Conservation (phyloP, 495 filamentous ascomycete genomes). For the Podospora comata region DNA sequence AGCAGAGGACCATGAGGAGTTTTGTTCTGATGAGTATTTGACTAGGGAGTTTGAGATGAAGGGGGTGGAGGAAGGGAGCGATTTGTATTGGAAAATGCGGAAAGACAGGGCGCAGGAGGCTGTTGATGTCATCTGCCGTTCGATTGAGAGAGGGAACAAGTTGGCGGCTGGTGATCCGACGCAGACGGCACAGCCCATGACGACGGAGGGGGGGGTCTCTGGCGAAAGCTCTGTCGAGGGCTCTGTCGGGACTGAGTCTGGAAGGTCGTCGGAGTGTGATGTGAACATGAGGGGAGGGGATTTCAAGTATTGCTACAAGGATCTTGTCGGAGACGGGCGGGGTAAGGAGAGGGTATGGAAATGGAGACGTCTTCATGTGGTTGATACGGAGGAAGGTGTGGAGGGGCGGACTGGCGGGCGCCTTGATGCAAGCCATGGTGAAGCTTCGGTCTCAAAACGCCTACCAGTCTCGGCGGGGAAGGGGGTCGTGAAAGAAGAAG, state of each 20-base stretch:
- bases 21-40: not conserved
- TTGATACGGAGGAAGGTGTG: not conserved
- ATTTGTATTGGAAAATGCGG: not conserved
- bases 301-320: not conserved
- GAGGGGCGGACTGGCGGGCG: too few relatives aligned
- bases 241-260: not conserved
- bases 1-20: not conserved
- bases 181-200: too few relatives aligned
- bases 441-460: not conserved
- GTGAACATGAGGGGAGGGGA: not conserved
- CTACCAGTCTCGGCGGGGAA: not conserved
- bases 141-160: too few relatives aligned
- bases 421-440: not conserved
- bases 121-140: not conserved
- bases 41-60: not conserved
- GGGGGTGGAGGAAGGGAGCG: not conserved
- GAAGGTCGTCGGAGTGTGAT: not conserved
- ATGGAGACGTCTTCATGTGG: not conserved
- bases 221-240: not conserved
- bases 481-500: not conserved
- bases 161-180: too few relatives aligned
- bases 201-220: too few relatives aligned
- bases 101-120: not conserved
- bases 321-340: not conserved
- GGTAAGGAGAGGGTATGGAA: not conserved